phyloP scores from a whole-genome alignment of 2,329 filamentous ascomycete species.

The Pseudogymnoascus sp. region DNA sequence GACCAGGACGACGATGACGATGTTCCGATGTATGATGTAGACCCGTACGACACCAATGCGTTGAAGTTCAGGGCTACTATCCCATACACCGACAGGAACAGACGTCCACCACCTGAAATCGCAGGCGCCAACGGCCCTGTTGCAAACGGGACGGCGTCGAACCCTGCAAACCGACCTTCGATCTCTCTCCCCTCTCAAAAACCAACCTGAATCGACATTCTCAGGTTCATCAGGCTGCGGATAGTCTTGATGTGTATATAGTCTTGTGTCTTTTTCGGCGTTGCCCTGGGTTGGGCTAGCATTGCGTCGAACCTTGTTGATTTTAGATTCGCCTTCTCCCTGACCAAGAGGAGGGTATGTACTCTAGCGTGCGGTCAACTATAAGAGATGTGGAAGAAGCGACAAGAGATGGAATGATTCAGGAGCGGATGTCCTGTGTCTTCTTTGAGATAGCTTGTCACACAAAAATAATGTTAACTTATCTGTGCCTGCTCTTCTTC shows the following conservation, averaged over 20 bases:
- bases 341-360: conserved; percentile 11
- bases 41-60: conserved; percentile 57
- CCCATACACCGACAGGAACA: conserved; percentile 15
- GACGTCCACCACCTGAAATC: conserved; percentile 21
- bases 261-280: conserved; percentile 19
- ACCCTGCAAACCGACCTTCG: conserved; percentile 12
- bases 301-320: conserved; percentile 20
- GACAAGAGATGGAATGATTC: conserved; percentile 4
- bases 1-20: conserved; percentile 79
- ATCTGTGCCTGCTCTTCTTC: conserved; percentile 10
- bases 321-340: conserved; percentile 10
- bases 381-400: conserved; percentile 7
- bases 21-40: conserved; percentile 64
- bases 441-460: conserved; percentile 5
- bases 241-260: conserved; percentile 7
- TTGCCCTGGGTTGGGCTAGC: conserved; percentile 25
- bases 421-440: conserved; percentile 1
- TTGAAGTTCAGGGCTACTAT: conserved; percentile 51
- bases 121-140: conserved; percentile 16
- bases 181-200: conserved; percentile 10
- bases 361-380: conserved; percentile 3
- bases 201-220: conserved; percentile 6
- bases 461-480: conserved; percentile 9
- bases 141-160: conserved; percentile 15
- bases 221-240: conserved; percentile 3